Evolutionary conservation across 345 rosid species (phyloP), one percentile per base, ranked within the genome.

Genomic region (Acer saccharum): DNA sequence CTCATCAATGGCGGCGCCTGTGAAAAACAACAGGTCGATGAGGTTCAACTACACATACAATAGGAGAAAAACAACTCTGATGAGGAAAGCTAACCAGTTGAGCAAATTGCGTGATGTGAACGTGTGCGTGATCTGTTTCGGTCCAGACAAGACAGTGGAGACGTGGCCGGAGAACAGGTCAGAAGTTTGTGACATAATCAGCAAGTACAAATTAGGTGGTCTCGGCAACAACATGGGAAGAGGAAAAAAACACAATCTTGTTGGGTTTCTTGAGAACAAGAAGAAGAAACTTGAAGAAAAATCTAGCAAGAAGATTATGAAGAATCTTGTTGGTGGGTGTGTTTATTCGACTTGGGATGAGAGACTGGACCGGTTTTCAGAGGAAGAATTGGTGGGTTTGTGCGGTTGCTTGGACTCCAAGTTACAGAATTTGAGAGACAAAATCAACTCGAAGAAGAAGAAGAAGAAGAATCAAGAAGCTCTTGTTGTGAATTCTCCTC

Each of bases 21-120:
- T 4, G 39, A 35, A 35, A 35, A 35, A 35, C 55, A 50, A 50
- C 13, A 4, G 13, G 55, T 50, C n/a, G 63, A 12, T 17, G 73
- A 60, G 11, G 14, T 9, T 6, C 7, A 4, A 6, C 16, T 57
- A 58, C 75, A 23, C 35, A 35, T 35, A 35, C 39, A 35, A 35
- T 35, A 35, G 39, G 64, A 75, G 79, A 50, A 76, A 71, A 43
- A 7, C 71, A 2, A 69, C 75, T 13, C 35, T 68, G 55, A 48
- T n/a, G 78, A 79, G 62, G 70, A 79, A 79, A 50, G 78, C 78
- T 3, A 7, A 39, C 3, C 65, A 79, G 61, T 60, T 79, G 6
- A 35, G 48, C 3, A 61, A 41, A 12, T n/a, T 61, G 7, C 68
- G 74, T 46, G 74, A 50, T 21, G 54, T 68, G 17, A 44, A 9